Base-by-base conservation (phyloP, 2,329 filamentous ascomycete genomes). In the Exophiala sp. region DNA sequence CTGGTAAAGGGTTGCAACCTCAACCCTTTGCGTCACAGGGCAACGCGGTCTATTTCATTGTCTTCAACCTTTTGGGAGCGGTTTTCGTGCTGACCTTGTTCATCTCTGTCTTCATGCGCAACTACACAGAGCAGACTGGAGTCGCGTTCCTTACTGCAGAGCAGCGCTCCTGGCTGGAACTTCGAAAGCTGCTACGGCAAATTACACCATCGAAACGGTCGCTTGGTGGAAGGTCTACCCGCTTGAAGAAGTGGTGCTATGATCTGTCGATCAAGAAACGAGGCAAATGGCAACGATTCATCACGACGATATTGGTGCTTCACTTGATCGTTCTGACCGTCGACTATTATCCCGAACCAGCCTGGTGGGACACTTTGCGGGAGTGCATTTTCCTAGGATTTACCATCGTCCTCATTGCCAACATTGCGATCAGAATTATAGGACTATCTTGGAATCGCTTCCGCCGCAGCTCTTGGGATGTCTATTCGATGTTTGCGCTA, bases 91-190 rank as follows among this genome's bases (percentile, higher is more conserved):
- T 99, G 67, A 99, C 94, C 1, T 77, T 99, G 67, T 99, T 99
- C 71, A 95, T 99, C 44, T 97, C 94, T 52, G 94, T 99, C 57
- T 99, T 99, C 71, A 99, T 99, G 94, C 89, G 94, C 57, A 99
- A 96, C 70, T 99, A 99, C 72, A 99, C 94, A 0, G 94, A 99
- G 72, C 91, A 97, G 72, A 99, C 94, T 0, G 94, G 94, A 1
- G 94, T 99, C 40, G 94, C 94, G 2, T 99, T 92, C 69, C 76
- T 99, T 64, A 99, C 94, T 1, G 87, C 91, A 0, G 94, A 99
- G 65, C 94, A 99, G 69, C 86, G 94, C 63, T 96, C 92, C 0
- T 99, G 94, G 94, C 81, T 99, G 11, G 94, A 99, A 70, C 73
- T 99, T 62, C 83, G 94, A 53, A 99, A 99, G 72, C 78, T 96